Evolutionary conservation across 2,329 filamentous ascomycete genomes (phyloP).

Genomic region (Talaromyces sp.): DNA sequence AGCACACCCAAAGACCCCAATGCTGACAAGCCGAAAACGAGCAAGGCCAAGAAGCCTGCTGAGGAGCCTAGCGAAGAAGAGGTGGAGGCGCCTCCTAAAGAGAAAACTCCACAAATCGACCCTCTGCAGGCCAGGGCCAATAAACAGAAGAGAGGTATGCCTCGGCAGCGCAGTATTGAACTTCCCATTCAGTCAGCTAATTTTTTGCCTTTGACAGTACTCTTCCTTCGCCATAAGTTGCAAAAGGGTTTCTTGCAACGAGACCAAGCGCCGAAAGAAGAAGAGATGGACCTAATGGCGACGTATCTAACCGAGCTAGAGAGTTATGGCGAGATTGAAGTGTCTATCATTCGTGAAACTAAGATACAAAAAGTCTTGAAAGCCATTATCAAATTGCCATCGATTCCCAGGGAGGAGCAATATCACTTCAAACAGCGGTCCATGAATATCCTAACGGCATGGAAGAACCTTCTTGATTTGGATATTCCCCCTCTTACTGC

Average conservation of each 20-base stretch:
- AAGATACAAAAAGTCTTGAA: constrained; percentile 99
- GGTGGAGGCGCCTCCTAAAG: constrained; percentile 44
- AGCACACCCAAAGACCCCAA: constrained; percentile 56
- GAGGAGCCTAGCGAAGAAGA: constrained; percentile 56
- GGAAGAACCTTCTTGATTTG: constrained; percentile 74
- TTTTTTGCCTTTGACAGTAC: constrained; percentile 50
- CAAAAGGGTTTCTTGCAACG: constrained; percentile 88
- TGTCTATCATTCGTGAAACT: constrained; percentile 78
- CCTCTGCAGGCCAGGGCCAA: constrained; percentile 52
- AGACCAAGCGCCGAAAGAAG: constrained; percentile 77
- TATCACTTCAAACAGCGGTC: constrained; percentile 85
- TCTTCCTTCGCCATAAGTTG: constrained; percentile 89
- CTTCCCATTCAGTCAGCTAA: not conserved
- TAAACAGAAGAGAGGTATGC: constrained; percentile 53
- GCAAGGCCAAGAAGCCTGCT: constrained; percentile 41
- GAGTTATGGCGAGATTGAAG: constrained; percentile 72
- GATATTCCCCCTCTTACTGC: constrained; percentile 45
- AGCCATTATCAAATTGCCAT: constrained; percentile 80
- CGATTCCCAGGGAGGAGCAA: constrained; percentile 82
- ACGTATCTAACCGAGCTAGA: constrained; percentile 65
- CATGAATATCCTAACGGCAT: constrained; percentile 72
- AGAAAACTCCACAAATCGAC: constrained; percentile 49
- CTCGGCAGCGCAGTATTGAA: not conserved
- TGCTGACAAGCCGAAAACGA: constrained; percentile 25
- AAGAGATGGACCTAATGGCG: constrained; percentile 49